Evolutionary conservation across 2,329 filamentous ascomycete species (phyloP).

Genomic region (Coleophoma cylindrospora): DNA sequence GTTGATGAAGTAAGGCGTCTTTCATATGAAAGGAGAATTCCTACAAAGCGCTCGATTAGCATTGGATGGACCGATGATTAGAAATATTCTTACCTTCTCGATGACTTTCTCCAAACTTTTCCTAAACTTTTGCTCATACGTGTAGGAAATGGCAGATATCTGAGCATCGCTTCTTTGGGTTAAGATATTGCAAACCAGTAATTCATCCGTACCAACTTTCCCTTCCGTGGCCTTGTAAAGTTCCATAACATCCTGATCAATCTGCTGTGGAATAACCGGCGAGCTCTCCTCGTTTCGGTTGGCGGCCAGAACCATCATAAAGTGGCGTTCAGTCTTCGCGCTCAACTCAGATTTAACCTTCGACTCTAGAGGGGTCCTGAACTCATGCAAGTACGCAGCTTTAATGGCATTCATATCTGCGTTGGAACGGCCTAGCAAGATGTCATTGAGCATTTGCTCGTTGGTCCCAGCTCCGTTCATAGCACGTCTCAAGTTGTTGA

Average conservation of each 20-base stretch:
- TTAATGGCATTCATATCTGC: constrained; percentile 88
- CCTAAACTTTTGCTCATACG: constrained; percentile 70
- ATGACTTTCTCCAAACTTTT: constrained; percentile 68
- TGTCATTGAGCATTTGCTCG: constrained; percentile 78
- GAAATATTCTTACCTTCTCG: constrained; percentile 46
- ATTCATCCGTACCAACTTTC: constrained; percentile 66
- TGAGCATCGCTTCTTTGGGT: constrained; percentile 74
- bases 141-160: constrained; percentile 72
- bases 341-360: constrained; percentile 77
- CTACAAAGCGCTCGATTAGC: constrained; percentile 27
- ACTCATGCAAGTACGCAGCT: constrained; percentile 64
- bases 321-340: constrained; percentile 80
- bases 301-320: constrained; percentile 73
- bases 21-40: constrained; percentile 94
- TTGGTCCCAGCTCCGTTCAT: constrained; percentile 82
- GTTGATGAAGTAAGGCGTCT: constrained; percentile 72
- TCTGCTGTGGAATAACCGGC: constrained; percentile 66
- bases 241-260: constrained; percentile 69
- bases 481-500: constrained; percentile 62
- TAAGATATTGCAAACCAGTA: constrained; percentile 75
- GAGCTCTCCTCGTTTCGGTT: constrained; percentile 72
- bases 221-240: constrained; percentile 75
- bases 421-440: constrained; percentile 77
- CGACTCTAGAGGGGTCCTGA: constrained; percentile 60
- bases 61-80: constrained; percentile 1